Evolutionary conservation across 2,329 filamentous ascomycete species (phyloP).

Genomic region (Ambrosiella cleistominuta): DNA sequence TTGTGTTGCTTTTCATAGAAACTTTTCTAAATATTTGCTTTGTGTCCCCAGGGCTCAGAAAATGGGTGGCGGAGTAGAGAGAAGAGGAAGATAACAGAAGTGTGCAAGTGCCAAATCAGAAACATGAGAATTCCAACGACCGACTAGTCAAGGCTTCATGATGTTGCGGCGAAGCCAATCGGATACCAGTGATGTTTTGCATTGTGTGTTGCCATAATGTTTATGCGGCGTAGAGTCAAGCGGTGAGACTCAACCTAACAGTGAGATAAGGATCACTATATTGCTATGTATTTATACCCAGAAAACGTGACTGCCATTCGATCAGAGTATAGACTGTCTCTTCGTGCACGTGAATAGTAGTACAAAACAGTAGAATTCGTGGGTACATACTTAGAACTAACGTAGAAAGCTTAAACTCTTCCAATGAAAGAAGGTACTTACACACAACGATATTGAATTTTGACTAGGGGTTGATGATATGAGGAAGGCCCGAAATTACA

Average conservation of each 20-base stretch:
- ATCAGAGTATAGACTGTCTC: no score
- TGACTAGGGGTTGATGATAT: not conserved
- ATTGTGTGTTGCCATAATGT: not conserved
- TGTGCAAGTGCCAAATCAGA: not conserved
- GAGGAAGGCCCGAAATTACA: not conserved
- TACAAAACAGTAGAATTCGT: no score
- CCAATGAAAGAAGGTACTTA: not conserved
- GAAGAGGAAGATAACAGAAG: not conserved
- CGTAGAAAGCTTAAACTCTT: not conserved
- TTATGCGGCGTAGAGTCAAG: not conserved
- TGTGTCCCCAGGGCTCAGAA: not conserved
- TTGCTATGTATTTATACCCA: not conserved
- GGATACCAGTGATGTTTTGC: not conserved
- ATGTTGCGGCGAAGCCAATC: not conserved
- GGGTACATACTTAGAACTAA: no score
- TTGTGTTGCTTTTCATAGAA: conserved; percentile 11
- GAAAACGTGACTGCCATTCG: no score
- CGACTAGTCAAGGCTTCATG: not conserved
- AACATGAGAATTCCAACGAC: not conserved
- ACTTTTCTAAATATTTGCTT: not conserved
- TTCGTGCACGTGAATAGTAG: no score
- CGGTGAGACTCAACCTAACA: not conserved
- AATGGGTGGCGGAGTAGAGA: not conserved
- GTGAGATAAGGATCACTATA: not conserved
- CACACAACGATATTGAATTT: not conserved